Evolutionary conservation across 352 stramenopile genomes (phyloP), one percentile per base, ranked within the genome.

Genomic region (Hyaloperonospora arabidopsidis): DNA sequence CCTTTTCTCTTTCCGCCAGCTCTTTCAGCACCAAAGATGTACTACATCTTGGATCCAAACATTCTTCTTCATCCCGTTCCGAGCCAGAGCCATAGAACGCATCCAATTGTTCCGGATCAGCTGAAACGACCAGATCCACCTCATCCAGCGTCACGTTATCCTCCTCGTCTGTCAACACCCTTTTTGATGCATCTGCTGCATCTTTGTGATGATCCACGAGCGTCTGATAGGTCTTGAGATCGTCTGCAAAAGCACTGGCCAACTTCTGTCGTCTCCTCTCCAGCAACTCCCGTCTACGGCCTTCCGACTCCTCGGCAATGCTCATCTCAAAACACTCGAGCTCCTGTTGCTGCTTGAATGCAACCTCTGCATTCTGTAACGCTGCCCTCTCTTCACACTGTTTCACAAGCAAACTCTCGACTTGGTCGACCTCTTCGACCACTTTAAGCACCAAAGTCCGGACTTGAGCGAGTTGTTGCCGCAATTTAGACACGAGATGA

Each of bases 191-290:
- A 13, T 49, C 58, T 10, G 4, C 25, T 2, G 56, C 59, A 1
- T 65, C 59, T 44, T 72, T 70, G 35, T 89, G 75, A 55, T 84
- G 74, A 28, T 65, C 68, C 43, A 86, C 64, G 12, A 91, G 57
- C 49, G 79, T 85, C 61, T 89, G 80, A 57, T 93, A 93, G 29
- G 79, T 88, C 60, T 73, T 69, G 41, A 93, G 63, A 44, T 93
- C 84, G 47, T 87, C 83, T 48, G 71, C 59, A 56, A 93, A 91
- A 13, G 78, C 79, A 15, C 71, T 70, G 10, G 72, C 74, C 14
- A 91, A 57, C 23, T 70, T 68, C 44, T 84, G 61, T 1, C 80
- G 72, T 23, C 75, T 68, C 43, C 68, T 68, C 45, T 87, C 74
- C 13, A 88, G 63, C 18, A 86, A 25, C 52, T 84, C 67, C 12